These are phyloP conservation scores for sunflower (Helianthus annuus) DNA, from an alignment of 129 eudicot species.

Conservation along the genomic window HanXRQr2.0-SUNRISE NC_035439.2:134178513-134179012, in stretches of 20 bases:
- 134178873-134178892: conserved; percentile 59
- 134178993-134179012: conserved; percentile 65
- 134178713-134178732: conserved; percentile 50
- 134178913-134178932: conserved; percentile 56
- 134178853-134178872: conserved; percentile 60
- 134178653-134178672: no score
- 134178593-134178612: no score
- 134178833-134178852: conserved; percentile 55
- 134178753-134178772: conserved; percentile 30
- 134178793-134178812: conserved; percentile 52
- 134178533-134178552: no score
- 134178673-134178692: no score
- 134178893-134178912: conserved; percentile 57
- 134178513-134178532: no score
- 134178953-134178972: conserved; percentile 41
- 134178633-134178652: no score
- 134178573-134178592: no score
- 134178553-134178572: no score
- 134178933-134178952: conserved; percentile 38
- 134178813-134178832: conserved; percentile 51
- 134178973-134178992: conserved; percentile 37
- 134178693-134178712: no score
- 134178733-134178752: conserved; percentile 50
- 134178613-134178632: no score
- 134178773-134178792: conserved; percentile 57